phyloP scores from a whole-genome alignment of 768 basidiomycete genomes.

The Boletus rubescentipes region DNA sequence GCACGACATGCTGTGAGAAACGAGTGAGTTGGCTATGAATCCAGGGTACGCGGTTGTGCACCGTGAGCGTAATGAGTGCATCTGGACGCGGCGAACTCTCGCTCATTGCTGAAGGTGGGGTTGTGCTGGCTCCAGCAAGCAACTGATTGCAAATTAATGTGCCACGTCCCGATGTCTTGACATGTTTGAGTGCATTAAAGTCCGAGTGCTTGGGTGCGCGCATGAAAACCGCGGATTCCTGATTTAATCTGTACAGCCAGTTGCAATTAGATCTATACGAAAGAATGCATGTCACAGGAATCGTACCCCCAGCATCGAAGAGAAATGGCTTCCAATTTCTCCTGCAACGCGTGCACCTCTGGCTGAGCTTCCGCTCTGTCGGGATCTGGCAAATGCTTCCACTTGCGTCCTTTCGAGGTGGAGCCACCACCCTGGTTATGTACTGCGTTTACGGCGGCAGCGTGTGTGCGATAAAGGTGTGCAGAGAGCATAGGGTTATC shows the following conservation, averaged over 20 bases:
- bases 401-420: slow-evolving; percentile 29
- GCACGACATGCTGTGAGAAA: slow-evolving; percentile 63
- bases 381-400: slow-evolving; percentile 32
- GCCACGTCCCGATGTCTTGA: slow-evolving; percentile 35
- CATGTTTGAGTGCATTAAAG: slow-evolving; percentile 50
- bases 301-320: slow-evolving; percentile 66
- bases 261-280: background rate
- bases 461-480: slow-evolving; percentile 54
- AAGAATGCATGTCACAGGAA: background rate
- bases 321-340: slow-evolving; percentile 48
- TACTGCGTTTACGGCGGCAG: slow-evolving; percentile 41
- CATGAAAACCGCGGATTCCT: slow-evolving; percentile 60
- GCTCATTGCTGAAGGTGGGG: background rate
- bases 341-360: slow-evolving; percentile 50
- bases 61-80: slow-evolving; percentile 56
- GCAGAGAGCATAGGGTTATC: slow-evolving; percentile 56
- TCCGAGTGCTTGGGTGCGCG: slow-evolving; percentile 65
- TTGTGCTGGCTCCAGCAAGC: background rate
- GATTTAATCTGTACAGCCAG: slow-evolving; percentile 40
- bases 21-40: slow-evolving; percentile 57
- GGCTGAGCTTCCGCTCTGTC: slow-evolving; percentile 34
- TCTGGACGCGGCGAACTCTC: slow-evolving; percentile 23
- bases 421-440: slow-evolving; percentile 35
- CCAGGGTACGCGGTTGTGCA: slow-evolving; percentile 63
- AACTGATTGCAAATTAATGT: slow-evolving; percentile 16